Conservation (phyloP, 2,329 filamentous ascomycete species). For the Anthostomella pinea region DNA sequence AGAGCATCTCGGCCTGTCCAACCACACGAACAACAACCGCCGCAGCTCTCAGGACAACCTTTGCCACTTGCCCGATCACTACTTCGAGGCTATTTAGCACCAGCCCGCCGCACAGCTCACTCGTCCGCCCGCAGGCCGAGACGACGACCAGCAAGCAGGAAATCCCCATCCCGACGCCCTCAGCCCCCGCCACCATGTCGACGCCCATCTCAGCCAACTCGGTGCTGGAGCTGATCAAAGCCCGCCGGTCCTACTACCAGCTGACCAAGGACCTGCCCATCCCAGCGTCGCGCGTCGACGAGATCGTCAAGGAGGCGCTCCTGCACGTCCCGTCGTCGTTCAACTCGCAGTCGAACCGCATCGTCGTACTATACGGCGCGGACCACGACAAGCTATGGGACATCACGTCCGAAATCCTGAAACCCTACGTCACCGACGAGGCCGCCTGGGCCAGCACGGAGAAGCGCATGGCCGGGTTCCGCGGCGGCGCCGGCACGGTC, state of each 20-base stretch:
- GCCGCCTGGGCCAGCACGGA: conserved; percentile 52
- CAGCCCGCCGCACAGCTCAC: conserved; percentile 13
- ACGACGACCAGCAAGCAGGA: conserved; percentile 16
- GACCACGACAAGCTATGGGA: conserved; percentile 91
- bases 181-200: conserved; percentile 40
- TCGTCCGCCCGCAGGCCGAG: conserved; percentile 9
- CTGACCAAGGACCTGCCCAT: conserved; percentile 63
- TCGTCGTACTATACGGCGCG: conserved; percentile 73
- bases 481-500: conserved; percentile 72
- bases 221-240: conserved; percentile 63
- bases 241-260: conserved; percentile 67
- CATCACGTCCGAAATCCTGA: conserved; percentile 61
- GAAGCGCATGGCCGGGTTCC: conserved; percentile 51
- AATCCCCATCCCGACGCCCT: conserved; percentile 19
- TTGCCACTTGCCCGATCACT: conserved; percentile 6
- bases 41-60: conserved; percentile 14
- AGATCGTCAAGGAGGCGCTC: conserved; percentile 63
- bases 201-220: conserved; percentile 41
- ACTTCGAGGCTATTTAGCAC: conserved; percentile 22
- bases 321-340: conserved; percentile 74
- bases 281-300: conserved; percentile 55
- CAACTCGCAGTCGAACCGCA: conserved; percentile 82
- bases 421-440: conserved; percentile 65
- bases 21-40: conserved; percentile 5
- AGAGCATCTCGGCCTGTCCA: conserved; percentile 13